A percentile compares a stretch with the other conserved stretches of the same genome.
phyloP scores from a whole-genome alignment of 2,329 filamentous ascomycete species.

The Bipolaris oryzae region DNA sequence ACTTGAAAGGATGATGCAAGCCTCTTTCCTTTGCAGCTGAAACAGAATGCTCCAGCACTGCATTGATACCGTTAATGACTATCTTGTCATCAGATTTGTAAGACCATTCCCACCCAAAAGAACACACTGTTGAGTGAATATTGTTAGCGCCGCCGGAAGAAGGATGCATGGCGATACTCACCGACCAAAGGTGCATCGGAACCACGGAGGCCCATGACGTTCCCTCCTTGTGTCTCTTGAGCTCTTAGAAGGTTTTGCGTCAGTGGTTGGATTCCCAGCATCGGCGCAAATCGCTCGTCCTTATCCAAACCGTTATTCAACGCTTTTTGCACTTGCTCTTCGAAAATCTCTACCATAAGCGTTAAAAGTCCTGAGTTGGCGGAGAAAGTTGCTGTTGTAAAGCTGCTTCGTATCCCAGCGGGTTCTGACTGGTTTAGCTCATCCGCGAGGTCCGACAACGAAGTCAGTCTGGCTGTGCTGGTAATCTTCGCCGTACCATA shows the following conservation, averaged over 20 bases:
- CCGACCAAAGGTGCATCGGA: not conserved
- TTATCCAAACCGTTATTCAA: not conserved
- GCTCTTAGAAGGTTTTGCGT: conserved; percentile 2
- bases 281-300: not conserved
- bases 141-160: not conserved
- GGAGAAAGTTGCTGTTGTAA: not conserved
- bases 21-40: conserved; percentile 7
- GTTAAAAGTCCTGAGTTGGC: not conserved
- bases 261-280: not conserved
- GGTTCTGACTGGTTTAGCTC: conserved; percentile 4
- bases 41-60: not conserved
- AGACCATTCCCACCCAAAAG: conserved; percentile 6
- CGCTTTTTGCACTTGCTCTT: conserved; percentile 1
- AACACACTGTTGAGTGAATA: not conserved
- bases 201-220: not conserved
- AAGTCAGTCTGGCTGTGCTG: conserved; percentile 6
- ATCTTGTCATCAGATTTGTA: not conserved
- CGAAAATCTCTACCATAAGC: not conserved
- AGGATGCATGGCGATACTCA: not conserved
- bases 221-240: not conserved
- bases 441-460: conserved; percentile 1
- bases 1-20: conserved; percentile 40
- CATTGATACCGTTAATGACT: not conserved
- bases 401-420: conserved; percentile 1
- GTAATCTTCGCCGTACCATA: conserved; percentile 5